Evolutionary conservation across 202 grass and related monocot genomes (phyloP).

Genomic region (Panicum virgatum): DNA sequence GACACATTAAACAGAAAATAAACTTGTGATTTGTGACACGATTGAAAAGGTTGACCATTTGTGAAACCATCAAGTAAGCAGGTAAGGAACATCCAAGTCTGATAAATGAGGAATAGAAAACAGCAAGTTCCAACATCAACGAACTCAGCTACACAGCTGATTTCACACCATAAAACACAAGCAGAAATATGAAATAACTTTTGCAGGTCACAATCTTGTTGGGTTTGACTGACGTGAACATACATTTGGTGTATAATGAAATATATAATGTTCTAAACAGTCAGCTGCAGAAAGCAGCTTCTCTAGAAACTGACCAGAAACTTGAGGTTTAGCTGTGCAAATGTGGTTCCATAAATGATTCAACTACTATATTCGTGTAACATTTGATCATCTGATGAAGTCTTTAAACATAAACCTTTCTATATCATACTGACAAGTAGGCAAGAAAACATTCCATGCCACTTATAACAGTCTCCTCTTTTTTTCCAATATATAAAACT

Average conservation of each 20-base stretch:
- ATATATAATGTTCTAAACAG: background rate
- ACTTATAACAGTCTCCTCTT: background rate
- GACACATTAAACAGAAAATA: background rate
- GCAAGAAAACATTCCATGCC: background rate
- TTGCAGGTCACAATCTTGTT: background rate
- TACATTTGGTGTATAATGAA: background rate
- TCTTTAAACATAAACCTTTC: background rate
- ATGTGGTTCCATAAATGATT: background rate
- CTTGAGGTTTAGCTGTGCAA: constrained; percentile 4
- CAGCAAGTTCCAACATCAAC: background rate
- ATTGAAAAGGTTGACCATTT: constrained; percentile 6
- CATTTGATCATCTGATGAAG: background rate
- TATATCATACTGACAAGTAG: background rate
- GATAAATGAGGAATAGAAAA: background rate
- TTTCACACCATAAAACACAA: constrained; percentile 2
- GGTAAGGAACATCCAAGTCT: constrained; percentile 13
- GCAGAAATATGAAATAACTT: background rate
- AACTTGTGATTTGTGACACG: background rate
- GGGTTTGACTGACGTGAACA: background rate
- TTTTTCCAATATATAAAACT: background rate
- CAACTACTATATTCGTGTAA: background rate
- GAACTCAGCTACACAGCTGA: background rate
- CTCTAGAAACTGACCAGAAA: constrained; percentile 10
- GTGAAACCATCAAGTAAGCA: background rate
- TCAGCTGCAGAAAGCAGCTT: background rate